Conservation (phyloP, 371 early-diverging fungal species). For the Dichotomocladium elegans region DNA sequence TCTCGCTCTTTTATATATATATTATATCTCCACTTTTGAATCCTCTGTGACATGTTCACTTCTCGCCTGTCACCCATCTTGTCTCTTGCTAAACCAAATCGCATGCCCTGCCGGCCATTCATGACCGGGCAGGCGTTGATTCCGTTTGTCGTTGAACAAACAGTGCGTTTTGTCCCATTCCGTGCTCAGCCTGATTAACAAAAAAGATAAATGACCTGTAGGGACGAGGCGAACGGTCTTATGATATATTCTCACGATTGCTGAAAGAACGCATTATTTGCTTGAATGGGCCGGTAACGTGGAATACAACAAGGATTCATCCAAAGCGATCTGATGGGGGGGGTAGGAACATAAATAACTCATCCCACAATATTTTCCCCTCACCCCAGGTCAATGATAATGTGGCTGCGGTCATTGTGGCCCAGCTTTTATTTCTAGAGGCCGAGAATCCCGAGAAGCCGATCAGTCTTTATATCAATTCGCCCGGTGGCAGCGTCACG, state of each 20-base stretch:
- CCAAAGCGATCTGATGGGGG: background rate
- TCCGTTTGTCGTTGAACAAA: slow-evolving; percentile 71
- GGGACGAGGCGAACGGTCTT: slow-evolving; percentile 80
- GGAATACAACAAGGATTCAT: background rate
- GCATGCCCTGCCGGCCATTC: background rate
- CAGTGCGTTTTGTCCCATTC: too few relatives aligned
- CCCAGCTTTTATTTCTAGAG: slow-evolving; percentile 94
- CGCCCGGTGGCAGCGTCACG: slow-evolving; percentile 95
- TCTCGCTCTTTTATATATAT: too few relatives aligned
- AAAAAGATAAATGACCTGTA: too few relatives aligned
- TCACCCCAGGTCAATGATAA: slow-evolving; percentile 81
- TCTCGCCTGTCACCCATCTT: background rate
- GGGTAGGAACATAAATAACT: too few relatives aligned
- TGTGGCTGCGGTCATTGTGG: slow-evolving; percentile 83
- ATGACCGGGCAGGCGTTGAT: slow-evolving; percentile 52
- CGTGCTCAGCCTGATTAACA: too few relatives aligned
- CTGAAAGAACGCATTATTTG: slow-evolving; percentile 95
- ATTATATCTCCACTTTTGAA: too few relatives aligned
- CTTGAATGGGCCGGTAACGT: slow-evolving; percentile 79
- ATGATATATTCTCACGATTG: slow-evolving; percentile 95
- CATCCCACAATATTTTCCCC: too few relatives aligned
- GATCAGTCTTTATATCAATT: slow-evolving; percentile 93
- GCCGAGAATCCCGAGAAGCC: slow-evolving; percentile 92
- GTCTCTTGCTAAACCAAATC: background rate
- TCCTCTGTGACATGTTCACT: background rate